Evolutionary conservation across 177 flowering plant genomes (phyloP), one percentile per base, ranked within the genome.

Genomic region (Tripterygium wilfordii): DNA sequence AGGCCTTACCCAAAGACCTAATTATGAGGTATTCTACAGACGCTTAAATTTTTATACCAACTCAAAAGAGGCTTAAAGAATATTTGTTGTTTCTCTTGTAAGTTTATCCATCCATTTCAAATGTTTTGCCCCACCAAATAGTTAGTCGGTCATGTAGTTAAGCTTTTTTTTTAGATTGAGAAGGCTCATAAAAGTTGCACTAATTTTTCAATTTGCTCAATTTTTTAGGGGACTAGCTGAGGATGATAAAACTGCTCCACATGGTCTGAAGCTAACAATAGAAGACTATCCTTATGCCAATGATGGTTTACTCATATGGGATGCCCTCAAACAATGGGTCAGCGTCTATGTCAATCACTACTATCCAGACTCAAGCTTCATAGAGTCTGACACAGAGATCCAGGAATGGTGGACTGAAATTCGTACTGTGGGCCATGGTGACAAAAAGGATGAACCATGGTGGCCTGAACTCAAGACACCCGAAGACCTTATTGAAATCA

Each of bases 341-440:
- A 62, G 62, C 0, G 79, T 75, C 26, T 86, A 80, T 44, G 84
- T 80, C n/a, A 63, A 58, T 39, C 65, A 76, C 59, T 83, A 67
- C 61, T 85, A 85, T 49, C 65, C 75, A 1, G 33, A 70, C 8
- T 13, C 65, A 3, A 36, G 20, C 45, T 31, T 42, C 2, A 50
- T 80, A 0, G 36, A 61, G 53, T 60, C 76, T 0, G 95, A 85
- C 40, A 5, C 47, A 0, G 96, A 86, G 65, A 83, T 86, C 21
- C 88, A 82, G 60, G 65, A 65, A 16, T 86, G 86, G 86, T 83
- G 91, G 91, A 58, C 66, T 0, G 95, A 86, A 27, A 65, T 86
- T 3, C 36, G 74, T 31, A 78, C 70, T 12, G 63, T 57, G n/a
- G 95, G 95, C 30, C 95, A 86, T 22, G 79, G 18, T 2, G 96